Evolutionary conservation across 257 asterid species (phyloP), one percentile per base, ranked within the genome.

Genomic region (Osmanthus fragrans): DNA sequence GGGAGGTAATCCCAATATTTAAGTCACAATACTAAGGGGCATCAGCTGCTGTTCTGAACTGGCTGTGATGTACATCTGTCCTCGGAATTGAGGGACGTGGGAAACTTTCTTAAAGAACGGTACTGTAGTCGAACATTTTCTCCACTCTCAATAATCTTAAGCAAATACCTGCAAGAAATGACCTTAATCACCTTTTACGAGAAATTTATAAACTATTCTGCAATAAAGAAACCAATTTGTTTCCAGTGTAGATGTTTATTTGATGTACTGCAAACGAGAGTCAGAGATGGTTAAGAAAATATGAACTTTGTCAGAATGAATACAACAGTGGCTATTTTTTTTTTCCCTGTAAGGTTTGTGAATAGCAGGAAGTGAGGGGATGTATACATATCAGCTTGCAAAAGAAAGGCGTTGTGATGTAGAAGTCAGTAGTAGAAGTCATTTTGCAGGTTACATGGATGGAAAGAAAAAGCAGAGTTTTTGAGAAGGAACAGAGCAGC

Each of bases 101-200:
- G 81, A 18, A 86, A 42, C 13, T 42, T 42, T 83, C 91, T 88
- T 77, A 95, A 88, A 71, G 98, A 93, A 70, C 98, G 98, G 78
- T 95, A 93, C 51, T 95, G 99, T 73, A 95, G 71, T 71, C 99
- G 92, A 18, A 95, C 90, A 75, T 87, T 91, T 85, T 93, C 99
- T 71, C 97, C 98, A 36, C 92, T 93, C 72, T 84, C 99, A 65
- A 89, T 76, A 66, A 88, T 88, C 86, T 84, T 92, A 63, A 95
- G 99, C 88, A 93, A 86, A 84, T 95, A 95, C 99, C 96, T 89
- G 85, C 76, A 84, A 60, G 29, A 79, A 65, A 67, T 40, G 79
- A 65, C 73, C 7, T 63, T 23, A 5, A 27, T 25, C n/a, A 63
- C 36, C 69, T 63, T 63, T 9, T 63, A 23, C 18, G 36, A 63